Percentiles rank a stretch among this genome's conserved stretches.
Evolutionary conservation across 2,329 filamentous ascomycete genomes (phyloP).

Genomic region (Diaporthe velutina): DNA sequence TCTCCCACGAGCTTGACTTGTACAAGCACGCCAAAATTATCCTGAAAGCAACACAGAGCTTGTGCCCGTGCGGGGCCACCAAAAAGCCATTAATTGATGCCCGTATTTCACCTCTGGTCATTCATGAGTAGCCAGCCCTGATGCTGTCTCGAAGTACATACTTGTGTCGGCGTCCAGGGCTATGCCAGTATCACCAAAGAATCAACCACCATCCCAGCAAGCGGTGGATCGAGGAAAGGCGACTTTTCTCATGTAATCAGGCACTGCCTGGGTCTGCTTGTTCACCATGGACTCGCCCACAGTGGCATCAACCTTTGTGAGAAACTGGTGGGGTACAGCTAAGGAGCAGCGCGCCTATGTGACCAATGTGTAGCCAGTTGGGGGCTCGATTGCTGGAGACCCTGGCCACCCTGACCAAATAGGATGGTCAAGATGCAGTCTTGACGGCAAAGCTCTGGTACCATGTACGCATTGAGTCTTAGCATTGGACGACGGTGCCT

Average conservation of each 20-base stretch:
- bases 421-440: conserved; percentile 18
- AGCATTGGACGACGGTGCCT: conserved; percentile 45
- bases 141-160: not conserved
- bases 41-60: conserved; percentile 53
- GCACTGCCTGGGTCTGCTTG: not conserved
- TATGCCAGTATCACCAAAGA: conserved; percentile 3
- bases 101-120: not conserved
- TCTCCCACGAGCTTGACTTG: conserved; percentile 53
- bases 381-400: conserved; percentile 6
- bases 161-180: conserved; percentile 8
- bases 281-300: not conserved
- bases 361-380: conserved; percentile 27
- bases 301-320: conserved; percentile 11
- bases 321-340: conserved; percentile 37
- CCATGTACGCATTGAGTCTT: conserved; percentile 36
- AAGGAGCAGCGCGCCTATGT: conserved; percentile 21
- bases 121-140: not conserved
- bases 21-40: conserved; percentile 56
- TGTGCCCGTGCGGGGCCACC: conserved; percentile 42
- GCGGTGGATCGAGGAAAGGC: not conserved
- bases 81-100: conserved; percentile 32
- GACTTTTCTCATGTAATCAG: not conserved
- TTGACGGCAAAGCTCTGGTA: conserved; percentile 18
- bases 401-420: conserved; percentile 23
- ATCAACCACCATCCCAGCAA: not conserved